A percentile compares a stretch with the other conserved stretches of the same genome.
Evolutionary conservation across 768 basidiomycete genomes (phyloP).

Genomic region (Lepiota subincarnata): DNA sequence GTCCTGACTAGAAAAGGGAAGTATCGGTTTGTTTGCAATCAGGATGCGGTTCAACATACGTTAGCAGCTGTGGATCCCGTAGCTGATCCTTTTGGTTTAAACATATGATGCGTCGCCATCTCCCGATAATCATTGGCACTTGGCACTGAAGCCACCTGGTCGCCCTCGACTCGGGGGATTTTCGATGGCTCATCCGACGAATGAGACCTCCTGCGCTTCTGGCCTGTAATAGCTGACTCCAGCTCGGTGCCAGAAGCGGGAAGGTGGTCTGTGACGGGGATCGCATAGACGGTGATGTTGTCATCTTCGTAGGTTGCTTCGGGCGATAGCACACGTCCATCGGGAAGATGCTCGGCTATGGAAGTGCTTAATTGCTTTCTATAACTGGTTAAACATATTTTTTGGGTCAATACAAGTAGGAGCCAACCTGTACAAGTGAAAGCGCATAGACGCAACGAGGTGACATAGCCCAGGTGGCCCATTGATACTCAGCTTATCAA

Average conservation of each 20-base stretch:
- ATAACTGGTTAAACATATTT: constrained; percentile 11
- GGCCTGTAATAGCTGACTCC: constrained; percentile 16
- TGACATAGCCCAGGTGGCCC: constrained; percentile 77
- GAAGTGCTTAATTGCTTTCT: constrained; percentile 52
- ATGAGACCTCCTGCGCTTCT: constrained; percentile 43
- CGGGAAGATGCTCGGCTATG: constrained; percentile 30
- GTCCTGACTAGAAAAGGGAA: not conserved
- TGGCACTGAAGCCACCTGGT: not conserved
- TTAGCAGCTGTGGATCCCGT: constrained; percentile 1
- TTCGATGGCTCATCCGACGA: constrained; percentile 38
- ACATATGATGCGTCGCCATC: constrained; percentile 2
- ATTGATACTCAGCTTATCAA: constrained; percentile 51
- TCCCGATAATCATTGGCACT: not conserved
- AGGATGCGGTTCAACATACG: too few relatives aligned
- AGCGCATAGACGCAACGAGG: constrained; percentile 64
- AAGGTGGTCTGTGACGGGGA: constrained; percentile 36
- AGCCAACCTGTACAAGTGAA: constrained; percentile 61
- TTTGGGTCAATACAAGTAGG: not conserved
- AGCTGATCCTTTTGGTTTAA: constrained; percentile 10
- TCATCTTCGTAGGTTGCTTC: constrained; percentile 45
- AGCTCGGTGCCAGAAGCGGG: not conserved
- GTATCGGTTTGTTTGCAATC: not conserved
- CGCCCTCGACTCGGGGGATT: constrained; percentile 17
- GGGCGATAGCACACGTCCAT: not conserved
- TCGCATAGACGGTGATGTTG: constrained; percentile 60